Evolutionary conservation across 1,284 basidiomycete species (phyloP), one percentile per base, ranked within the genome.

Genomic region (Cystobasidiaceae sp.): DNA sequence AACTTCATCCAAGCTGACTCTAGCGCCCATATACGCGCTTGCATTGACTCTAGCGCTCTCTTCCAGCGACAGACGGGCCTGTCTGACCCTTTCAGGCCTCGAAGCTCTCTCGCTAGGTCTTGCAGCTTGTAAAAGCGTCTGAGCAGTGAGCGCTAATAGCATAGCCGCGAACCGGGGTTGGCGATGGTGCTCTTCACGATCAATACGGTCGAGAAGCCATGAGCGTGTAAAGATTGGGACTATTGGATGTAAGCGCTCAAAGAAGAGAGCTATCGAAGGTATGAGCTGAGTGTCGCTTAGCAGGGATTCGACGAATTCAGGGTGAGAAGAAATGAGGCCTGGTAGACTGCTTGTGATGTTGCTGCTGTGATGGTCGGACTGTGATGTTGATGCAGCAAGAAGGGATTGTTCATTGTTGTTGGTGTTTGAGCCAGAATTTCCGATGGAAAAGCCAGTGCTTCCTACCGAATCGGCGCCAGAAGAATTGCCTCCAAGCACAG

Each of bases 151-250:
- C 4, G 74, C 72, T 28, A 75, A 70, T 32, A 75, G 69, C 73
- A 75, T 73, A 7, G 72, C 66, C 13, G 71, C 70, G 34, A 75
- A 69, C 39, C 73, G 70, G 11, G 71, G 69, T n/a, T 73, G 71
- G 3, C 62, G 68, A 27, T 70, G 69, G 30, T 75, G 73, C 63
- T 74, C 68, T 34, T 71, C 70, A 4, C 66, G 50, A 50, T 74
- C 73, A 34, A 75, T 67, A 49, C 71, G 67, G 45, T 65, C 59
- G 60, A 71, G 72, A 43, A 75, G 67, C 70, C 71, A 74, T 8
- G 68, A 58, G 21, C 71, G 70, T 1, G 72, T 71, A 46, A 75
- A 75, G 45, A 75, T 73, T 39, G 74, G 74, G 73, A 75, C 74
- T 63, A 75, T 71, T 28, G 71, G 71, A 46, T 74, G 71, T 8